phyloP scores from a whole-genome alignment of 83 land plant species.

The Thuja plicata region DNA sequence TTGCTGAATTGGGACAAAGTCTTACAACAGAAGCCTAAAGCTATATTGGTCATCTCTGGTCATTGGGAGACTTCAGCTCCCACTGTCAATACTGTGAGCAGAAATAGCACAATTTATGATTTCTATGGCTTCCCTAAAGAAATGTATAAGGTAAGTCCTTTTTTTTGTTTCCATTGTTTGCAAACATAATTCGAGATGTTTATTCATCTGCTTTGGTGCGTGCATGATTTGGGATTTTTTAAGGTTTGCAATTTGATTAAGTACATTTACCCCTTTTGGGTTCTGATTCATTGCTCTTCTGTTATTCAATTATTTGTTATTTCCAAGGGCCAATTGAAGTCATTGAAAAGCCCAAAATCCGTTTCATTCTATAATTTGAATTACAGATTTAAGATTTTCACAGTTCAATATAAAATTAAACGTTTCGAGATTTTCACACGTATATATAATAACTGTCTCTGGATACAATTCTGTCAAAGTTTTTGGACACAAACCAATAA shows the following conservation, averaged over 20 bases:
- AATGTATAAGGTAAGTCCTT: slow-evolving; percentile 54
- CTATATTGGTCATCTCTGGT: slow-evolving; percentile 57
- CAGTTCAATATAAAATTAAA: too few species aligned
- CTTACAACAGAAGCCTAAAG: slow-evolving; percentile 32
- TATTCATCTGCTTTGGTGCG: not conserved
- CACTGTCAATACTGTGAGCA: slow-evolving; percentile 36
- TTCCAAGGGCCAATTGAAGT: not conserved
- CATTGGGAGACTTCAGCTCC: slow-evolving; percentile 73
- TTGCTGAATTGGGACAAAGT: slow-evolving; percentile 31
- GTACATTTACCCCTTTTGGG: not conserved
- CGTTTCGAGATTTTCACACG: too few species aligned
- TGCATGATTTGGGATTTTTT: not conserved
- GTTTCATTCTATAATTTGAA: not conserved
- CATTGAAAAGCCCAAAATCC: not conserved
- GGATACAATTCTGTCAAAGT: too few species aligned
- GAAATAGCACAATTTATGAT: slow-evolving; percentile 55
- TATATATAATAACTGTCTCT: too few species aligned
- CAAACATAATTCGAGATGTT: not conserved
- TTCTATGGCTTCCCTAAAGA: slow-evolving; percentile 63
- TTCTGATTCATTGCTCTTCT: not conserved
- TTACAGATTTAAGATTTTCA: too few species aligned
- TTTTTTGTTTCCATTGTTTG: not conserved
- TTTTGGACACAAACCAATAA: too few species aligned
- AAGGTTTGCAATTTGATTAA: not conserved
- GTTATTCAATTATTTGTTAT: not conserved